These are phyloP conservation scores for Colletotrichum lini DNA, from an alignment of 2,329 filamentous ascomycete species.

Conservation along the genomic window DNA sequence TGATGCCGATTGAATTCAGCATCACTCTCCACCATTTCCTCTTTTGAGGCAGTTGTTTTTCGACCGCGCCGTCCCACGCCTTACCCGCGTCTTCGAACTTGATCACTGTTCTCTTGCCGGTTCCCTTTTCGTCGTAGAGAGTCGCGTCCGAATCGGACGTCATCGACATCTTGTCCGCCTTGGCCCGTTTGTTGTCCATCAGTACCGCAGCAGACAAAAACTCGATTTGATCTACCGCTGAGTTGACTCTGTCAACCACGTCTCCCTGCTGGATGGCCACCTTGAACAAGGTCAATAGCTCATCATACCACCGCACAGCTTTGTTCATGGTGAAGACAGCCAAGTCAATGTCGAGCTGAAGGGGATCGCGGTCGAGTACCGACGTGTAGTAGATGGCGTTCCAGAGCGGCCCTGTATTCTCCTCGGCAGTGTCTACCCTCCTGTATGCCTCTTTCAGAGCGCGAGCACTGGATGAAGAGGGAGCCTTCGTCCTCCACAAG, in stretches of 20 bases:
- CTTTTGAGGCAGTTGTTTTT: background rate
- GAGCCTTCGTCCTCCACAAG: background rate
- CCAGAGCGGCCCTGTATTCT: background rate
- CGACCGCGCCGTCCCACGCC: background rate
- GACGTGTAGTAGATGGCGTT: constrained; percentile 1
- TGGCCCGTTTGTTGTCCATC: background rate
- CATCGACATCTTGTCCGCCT: background rate
- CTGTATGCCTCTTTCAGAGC: constrained; percentile 1
- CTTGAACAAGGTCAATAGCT: background rate
- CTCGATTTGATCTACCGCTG: background rate
- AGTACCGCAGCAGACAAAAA: background rate
- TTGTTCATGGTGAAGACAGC: background rate
- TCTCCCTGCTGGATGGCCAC: background rate
- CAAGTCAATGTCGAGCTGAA: constrained; percentile 17
- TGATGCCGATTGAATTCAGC: background rate
- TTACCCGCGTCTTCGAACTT: background rate
- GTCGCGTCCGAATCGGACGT: background rate
- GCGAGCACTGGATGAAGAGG: background rate
- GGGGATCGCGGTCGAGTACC: background rate
- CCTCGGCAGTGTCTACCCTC: background rate
- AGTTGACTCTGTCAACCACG: background rate
- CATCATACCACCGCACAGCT: background rate
- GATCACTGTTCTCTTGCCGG: background rate
- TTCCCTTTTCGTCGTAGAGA: background rate
- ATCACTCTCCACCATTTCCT: background rate